Conservation (phyloP, 257 asterid species). For the Euphrasia confusa region DNA sequence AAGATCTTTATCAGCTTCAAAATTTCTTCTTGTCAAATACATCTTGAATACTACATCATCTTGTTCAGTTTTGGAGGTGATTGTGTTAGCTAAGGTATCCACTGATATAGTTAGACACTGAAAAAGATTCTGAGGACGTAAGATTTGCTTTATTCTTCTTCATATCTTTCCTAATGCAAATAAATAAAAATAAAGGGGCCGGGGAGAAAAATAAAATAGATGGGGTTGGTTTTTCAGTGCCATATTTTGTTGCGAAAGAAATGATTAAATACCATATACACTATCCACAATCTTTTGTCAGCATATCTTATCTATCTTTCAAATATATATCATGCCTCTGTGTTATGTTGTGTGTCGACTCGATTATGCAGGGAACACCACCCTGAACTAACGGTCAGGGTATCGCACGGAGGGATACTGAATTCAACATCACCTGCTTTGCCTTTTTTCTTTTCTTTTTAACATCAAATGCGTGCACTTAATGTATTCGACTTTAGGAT, state of each 20-base stretch:
- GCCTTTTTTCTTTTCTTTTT: conserved; percentile 10
- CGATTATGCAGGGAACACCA: conserved; percentile 32
- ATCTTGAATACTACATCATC: no score
- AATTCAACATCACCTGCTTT: conserved; percentile 46
- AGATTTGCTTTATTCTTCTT: conserved; percentile 30
- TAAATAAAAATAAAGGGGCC: conserved; percentile 10
- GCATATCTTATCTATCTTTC: conserved; percentile 57
- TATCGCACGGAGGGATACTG: conserved; percentile 40
- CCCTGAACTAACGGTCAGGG: conserved; percentile 51
- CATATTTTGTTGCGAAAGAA: conserved; percentile 43
- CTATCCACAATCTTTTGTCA: conserved; percentile 53
- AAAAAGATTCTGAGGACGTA: conserved; percentile 27
- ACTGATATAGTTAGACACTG: conserved; percentile 20
- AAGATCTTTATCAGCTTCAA: not conserved
- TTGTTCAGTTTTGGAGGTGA: no score
- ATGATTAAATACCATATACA: conserved; percentile 41
- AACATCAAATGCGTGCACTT: not conserved
- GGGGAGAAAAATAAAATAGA: conserved; percentile 31
- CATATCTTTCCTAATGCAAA: conserved; percentile 26
- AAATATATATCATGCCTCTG: conserved; percentile 31
- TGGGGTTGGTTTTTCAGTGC: conserved; percentile 27
- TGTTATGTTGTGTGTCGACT: conserved; percentile 20
- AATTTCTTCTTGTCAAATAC: not conserved
- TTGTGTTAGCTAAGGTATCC: not conserved
- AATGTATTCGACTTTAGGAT: not conserved